Conservation (phyloP, 805 yeast species). For the Monosporozyma servazzii region DNA sequence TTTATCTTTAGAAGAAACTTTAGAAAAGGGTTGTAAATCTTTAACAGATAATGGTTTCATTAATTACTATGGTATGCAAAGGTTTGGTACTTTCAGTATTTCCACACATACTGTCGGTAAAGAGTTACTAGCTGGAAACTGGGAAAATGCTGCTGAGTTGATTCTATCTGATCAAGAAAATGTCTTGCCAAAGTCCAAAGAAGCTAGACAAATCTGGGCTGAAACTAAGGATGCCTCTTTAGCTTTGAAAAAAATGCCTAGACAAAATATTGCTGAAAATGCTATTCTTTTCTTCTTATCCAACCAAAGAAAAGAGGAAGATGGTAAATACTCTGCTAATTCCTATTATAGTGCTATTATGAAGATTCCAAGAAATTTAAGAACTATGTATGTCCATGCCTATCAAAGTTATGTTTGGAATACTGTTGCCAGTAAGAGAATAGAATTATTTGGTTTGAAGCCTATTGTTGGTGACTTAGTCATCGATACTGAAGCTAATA, state of each 20-base stretch:
- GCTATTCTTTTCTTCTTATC: slow-evolving; percentile 56
- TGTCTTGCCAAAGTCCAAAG: slow-evolving; percentile 72
- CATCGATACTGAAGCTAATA: slow-evolving; percentile 24
- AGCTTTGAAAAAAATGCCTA: slow-evolving; percentile 75
- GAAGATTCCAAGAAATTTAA: slow-evolving; percentile 83
- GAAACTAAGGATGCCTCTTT: slow-evolving; percentile 54
- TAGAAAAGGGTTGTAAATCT: slow-evolving; percentile 46
- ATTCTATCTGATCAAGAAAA: slow-evolving; percentile 79
- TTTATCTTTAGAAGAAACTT: slow-evolving; percentile 35
- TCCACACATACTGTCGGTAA: slow-evolving; percentile 86
- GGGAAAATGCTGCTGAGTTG: slow-evolving; percentile 72
- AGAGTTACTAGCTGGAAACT: slow-evolving; percentile 57
- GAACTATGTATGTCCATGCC: slow-evolving; percentile 95
- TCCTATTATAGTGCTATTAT: slow-evolving; percentile 73
- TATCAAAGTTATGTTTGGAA: slow-evolving; percentile 97
- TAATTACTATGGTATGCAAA: slow-evolving; percentile 95
- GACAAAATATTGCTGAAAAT: slow-evolving; percentile 76
- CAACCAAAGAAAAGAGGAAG: slow-evolving; percentile 39
- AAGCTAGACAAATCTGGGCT: slow-evolving; percentile 77
- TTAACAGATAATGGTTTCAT: slow-evolving; percentile 68
- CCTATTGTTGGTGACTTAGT: slow-evolving; percentile 81
- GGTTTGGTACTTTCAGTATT: slow-evolving; percentile 92
- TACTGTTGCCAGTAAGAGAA: slow-evolving; percentile 65
- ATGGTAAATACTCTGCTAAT: slow-evolving; percentile 38
- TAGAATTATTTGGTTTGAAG: slow-evolving; percentile 56